Evolutionary conservation across 2,329 filamentous ascomycete species (phyloP).

Genomic region (Calonectria naviculata): DNA sequence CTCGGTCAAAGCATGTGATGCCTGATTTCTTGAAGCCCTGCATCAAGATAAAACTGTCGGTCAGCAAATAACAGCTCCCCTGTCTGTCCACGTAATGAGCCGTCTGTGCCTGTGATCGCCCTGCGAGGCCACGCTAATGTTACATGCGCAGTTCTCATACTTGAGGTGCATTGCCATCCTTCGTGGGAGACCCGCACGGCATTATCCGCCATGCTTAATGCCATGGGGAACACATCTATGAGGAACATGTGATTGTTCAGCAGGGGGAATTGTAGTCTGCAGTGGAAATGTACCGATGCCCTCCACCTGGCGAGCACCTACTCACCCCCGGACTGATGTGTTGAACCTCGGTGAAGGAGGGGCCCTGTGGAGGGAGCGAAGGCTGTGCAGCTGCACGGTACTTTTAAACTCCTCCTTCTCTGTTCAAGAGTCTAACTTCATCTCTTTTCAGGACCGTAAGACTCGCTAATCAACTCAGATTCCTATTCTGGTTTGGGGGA

Average conservation of each 20-base stretch:
- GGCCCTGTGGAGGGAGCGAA: neutral
- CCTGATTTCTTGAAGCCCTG: neutral
- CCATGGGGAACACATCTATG: neutral
- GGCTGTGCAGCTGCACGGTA: conserved; percentile 8
- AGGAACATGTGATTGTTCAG: neutral
- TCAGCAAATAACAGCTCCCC: neutral
- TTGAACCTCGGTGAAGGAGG: neutral
- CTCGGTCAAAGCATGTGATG: neutral
- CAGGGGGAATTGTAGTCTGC: neutral
- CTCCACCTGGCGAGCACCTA: neutral
- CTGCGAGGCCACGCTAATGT: neutral
- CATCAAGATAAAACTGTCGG: neutral
- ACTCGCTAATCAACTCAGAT: neutral
- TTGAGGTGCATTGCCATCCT: neutral
- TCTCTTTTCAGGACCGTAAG: neutral
- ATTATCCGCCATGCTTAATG: neutral
- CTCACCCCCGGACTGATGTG: neutral
- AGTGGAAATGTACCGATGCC: neutral
- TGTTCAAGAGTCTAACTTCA: neutral
- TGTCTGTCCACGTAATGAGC: neutral
- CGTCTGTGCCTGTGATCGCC: neutral
- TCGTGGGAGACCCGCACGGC: conserved; percentile 1
- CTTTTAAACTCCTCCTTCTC: neutral
- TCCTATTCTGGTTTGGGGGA: neutral
- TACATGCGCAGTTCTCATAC: neutral